Conservation (phyloP, 2,329 filamentous ascomycete genomes). For the Teratosphaeria gauchensis region DNA sequence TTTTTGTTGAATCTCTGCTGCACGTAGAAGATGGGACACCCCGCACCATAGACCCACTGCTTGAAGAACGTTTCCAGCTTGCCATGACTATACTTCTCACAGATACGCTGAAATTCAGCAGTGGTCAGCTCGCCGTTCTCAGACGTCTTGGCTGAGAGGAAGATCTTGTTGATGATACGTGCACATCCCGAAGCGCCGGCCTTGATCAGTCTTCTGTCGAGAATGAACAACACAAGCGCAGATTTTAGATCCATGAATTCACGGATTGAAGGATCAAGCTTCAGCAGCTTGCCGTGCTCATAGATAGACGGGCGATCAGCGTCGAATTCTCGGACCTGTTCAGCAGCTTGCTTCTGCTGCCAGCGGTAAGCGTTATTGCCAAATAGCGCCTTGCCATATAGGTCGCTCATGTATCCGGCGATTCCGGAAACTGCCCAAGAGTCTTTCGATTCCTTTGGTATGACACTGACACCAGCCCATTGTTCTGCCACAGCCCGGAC, state of each 20-base stretch:
- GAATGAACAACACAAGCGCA: conserved; percentile 80
- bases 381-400: conserved; percentile 81
- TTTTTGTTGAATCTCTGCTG: conserved; percentile 96
- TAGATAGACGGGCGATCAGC: conserved; percentile 72
- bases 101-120: conserved; percentile 68
- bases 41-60: conserved; percentile 83
- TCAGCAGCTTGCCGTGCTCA: conserved; percentile 66
- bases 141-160: conserved; percentile 77
- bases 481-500: conserved; percentile 81
- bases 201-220: conserved; percentile 85
- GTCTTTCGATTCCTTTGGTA: conserved; percentile 70
- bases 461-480: conserved; percentile 89
- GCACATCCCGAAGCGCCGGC: conserved; percentile 74
- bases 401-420: conserved; percentile 88
- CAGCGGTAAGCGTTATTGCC: conserved; percentile 94
- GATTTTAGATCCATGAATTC: conserved; percentile 90
- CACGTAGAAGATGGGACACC: conserved; percentile 79
- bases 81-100: conserved; percentile 80
- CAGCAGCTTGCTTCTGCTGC: conserved; percentile 74
- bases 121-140: conserved; percentile 60
- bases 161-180: conserved; percentile 74
- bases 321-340: conserved; percentile 73
- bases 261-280: conserved; percentile 73
- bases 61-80: conserved; percentile 85
- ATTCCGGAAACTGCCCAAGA: conserved; percentile 85